These are phyloP conservation scores for Salix brachista DNA, from an alignment of 345 rosid species.

Conservation along the genomic window DNA sequence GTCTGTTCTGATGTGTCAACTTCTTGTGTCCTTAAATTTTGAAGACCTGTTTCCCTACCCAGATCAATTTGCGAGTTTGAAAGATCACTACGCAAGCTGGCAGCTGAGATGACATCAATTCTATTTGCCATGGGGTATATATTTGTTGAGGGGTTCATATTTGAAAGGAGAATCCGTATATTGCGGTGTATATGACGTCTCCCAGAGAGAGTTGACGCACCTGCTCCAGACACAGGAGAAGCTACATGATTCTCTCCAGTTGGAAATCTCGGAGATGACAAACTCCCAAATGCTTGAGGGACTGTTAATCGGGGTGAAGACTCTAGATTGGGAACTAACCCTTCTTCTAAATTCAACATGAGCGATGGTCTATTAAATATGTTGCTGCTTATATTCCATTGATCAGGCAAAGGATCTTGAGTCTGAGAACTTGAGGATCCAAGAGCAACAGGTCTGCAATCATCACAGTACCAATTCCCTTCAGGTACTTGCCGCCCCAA, in stretches of 20 bases:
- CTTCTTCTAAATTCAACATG: constrained; percentile 38
- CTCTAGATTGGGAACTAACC: constrained; percentile 41
- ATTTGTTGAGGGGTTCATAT: constrained; percentile 31
- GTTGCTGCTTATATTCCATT: constrained; percentile 38
- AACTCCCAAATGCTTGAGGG: constrained; percentile 41
- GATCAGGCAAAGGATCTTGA: constrained; percentile 48
- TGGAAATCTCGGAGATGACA: constrained; percentile 64
- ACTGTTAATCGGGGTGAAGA: constrained; percentile 51
- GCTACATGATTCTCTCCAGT: constrained; percentile 44
- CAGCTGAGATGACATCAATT: constrained; percentile 38
- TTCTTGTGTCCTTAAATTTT: constrained; percentile 36
- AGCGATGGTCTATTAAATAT: constrained; percentile 50
- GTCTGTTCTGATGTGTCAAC: constrained; percentile 24
- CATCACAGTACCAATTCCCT: constrained; percentile 99
- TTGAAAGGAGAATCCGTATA: constrained; percentile 62
- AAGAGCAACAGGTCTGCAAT: constrained; percentile 75
- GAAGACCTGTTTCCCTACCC: constrained; percentile 43
- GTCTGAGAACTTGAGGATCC: constrained; percentile 68
- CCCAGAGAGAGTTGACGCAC: constrained; percentile 70
- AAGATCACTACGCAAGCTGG: constrained; percentile 33
- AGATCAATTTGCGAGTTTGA: constrained; percentile 41
- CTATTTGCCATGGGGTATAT: constrained; percentile 40
- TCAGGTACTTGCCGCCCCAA: constrained; percentile 92
- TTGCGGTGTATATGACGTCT: constrained; percentile 85
- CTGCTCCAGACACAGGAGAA: constrained; percentile 65